Evolutionary conservation across 1,139 yeast species (phyloP).

Genomic region (Debaryomyces nepalensis): DNA sequence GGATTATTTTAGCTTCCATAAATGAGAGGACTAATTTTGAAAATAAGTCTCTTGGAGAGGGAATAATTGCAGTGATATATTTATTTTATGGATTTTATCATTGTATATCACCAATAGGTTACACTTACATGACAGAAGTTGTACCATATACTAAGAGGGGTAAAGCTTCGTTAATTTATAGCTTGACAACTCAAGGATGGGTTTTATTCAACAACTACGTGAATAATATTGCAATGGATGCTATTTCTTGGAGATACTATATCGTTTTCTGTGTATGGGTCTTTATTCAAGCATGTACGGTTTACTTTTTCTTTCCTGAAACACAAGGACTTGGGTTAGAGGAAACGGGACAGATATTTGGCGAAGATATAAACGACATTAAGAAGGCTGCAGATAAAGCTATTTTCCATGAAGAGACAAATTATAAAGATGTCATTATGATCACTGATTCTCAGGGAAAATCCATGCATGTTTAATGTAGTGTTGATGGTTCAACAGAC

Average conservation of each 20-base stretch:
- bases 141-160: conserved; percentile 23
- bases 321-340: conserved; percentile 18
- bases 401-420: no score
- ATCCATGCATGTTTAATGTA: no score
- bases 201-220: conserved; percentile 16
- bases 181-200: conserved; percentile 9
- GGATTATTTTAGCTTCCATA: conserved; percentile 38
- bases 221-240: conserved; percentile 19
- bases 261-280: conserved; percentile 20
- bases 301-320: conserved; percentile 18
- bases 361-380: conserved; percentile 13
- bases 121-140: conserved; percentile 41
- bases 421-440: no score
- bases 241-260: conserved; percentile 22
- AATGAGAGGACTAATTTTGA: conserved; percentile 26
- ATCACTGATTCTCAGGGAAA: no score
- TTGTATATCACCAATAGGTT: conserved; percentile 26
- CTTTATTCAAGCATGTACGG: conserved; percentile 13
- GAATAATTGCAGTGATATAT: conserved; percentile 42
- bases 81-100: conserved; percentile 36
- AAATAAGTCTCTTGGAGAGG: conserved; percentile 30
- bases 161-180: conserved; percentile 21
- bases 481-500: no score
- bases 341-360: conserved; percentile 19
- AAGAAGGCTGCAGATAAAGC: neutral